Percentiles rank a stretch among this genome's conserved stretches.
These are phyloP conservation scores for Evansstolkia leycettana DNA, from an alignment of 495 filamentous ascomycete genomes.

Conservation along the genomic window DNA sequence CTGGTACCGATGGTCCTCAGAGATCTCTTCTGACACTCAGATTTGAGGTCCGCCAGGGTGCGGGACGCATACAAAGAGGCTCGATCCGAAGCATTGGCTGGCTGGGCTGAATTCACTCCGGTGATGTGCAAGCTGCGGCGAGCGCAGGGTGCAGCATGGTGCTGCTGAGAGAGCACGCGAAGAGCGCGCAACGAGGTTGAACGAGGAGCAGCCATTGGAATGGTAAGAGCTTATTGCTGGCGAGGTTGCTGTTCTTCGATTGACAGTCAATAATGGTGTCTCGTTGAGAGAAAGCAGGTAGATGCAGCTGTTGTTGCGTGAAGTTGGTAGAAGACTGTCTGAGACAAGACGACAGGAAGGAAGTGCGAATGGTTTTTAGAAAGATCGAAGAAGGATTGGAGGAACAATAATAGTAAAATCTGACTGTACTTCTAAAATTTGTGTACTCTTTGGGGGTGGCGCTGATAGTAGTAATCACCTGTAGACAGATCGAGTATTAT, in stretches of 20 bases:
- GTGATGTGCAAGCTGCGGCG: slow-evolving; percentile 43
- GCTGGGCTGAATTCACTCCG: slow-evolving; percentile 36
- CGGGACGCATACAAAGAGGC: slow-evolving; percentile 23
- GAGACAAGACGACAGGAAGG: too few species aligned
- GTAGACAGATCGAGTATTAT: too few species aligned
- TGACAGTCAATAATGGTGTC: slow-evolving; percentile 4
- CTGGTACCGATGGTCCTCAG: slow-evolving; percentile 21
- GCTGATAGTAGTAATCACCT: too few species aligned
- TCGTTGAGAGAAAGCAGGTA: slow-evolving; percentile 7
- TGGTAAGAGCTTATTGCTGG: not conserved
- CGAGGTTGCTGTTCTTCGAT: not conserved
- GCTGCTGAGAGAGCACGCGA: slow-evolving; percentile 32
- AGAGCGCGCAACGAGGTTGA: slow-evolving; percentile 37
- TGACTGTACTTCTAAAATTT: too few species aligned
- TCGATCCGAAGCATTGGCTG: slow-evolving; percentile 22
- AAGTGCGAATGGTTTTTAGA: too few species aligned
- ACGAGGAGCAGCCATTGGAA: slow-evolving; percentile 36
- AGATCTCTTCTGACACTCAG: slow-evolving; percentile 26
- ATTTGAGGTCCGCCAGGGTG: slow-evolving; percentile 27
- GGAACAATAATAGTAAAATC: too few species aligned
- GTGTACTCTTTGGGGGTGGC: too few species aligned
- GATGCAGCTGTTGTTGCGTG: too few species aligned
- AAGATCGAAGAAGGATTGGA: too few species aligned
- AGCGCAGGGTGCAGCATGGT: slow-evolving; percentile 18
- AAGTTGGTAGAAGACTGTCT: too few species aligned